These are phyloP conservation scores for Lithocarpus polystachyus DNA, from an alignment of 306 rosid species.

Conservation along the genomic window DNA sequence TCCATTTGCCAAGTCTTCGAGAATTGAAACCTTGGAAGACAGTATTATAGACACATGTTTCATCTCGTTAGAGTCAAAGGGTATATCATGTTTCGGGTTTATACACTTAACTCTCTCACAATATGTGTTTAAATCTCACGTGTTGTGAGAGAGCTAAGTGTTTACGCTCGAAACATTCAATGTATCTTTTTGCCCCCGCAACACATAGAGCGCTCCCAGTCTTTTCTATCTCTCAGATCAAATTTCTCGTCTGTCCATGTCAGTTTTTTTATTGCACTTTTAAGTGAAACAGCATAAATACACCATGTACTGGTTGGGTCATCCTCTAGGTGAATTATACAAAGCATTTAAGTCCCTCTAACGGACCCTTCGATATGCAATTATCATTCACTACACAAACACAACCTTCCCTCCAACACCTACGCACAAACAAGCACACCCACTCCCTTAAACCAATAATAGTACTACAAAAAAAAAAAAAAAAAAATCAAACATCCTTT, in stretches of 20 bases:
- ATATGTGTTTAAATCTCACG: fast-evolving
- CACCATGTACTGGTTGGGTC: neutral
- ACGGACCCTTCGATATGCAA: conserved; percentile 18
- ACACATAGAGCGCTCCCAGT: neutral
- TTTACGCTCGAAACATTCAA: no score
- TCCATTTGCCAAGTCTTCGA: no score
- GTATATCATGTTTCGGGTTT: no score
- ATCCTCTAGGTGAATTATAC: conserved; percentile 14
- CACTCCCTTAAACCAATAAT: conserved; percentile 14
- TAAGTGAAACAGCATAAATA: neutral
- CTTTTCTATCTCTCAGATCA: neutral
- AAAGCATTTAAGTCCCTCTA: conserved; percentile 32
- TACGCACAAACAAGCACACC: neutral
- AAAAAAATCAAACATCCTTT: conserved; percentile 21
- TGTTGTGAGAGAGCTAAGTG: no score
- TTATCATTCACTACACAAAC: conserved; percentile 9
- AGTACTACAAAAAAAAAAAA: neutral
- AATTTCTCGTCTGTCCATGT: neutral
- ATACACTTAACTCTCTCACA: no score
- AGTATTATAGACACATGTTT: no score
- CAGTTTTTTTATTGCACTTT: conserved; percentile 6
- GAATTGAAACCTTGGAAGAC: no score
- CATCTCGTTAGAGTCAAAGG: no score
- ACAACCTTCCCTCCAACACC: conserved; percentile 4
- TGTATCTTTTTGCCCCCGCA: no score